Percentiles rank a stretch among this genome's conserved stretches.
Evolutionary conservation across 2,329 filamentous ascomycete species (phyloP).

Genomic region (Colletotrichum tropicale): DNA sequence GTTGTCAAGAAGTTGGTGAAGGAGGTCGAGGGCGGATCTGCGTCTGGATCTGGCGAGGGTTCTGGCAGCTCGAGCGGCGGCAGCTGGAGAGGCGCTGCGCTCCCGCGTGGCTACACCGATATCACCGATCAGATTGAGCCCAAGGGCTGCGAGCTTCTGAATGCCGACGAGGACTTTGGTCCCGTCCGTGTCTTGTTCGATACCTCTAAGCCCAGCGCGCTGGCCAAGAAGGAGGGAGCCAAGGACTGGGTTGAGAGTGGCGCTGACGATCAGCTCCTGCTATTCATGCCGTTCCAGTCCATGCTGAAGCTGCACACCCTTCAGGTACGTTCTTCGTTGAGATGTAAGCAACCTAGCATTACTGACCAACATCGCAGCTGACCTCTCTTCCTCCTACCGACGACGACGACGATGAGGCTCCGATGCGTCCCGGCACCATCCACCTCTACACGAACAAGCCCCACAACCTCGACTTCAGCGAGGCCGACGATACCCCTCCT

Average conservation of each 20-base stretch:
- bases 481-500: conserved; percentile 84
- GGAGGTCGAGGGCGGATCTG: conserved; percentile 55
- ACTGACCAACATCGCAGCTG: conserved; percentile 58
- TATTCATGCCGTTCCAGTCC: conserved; percentile 88
- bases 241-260: conserved; percentile 96
- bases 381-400: conserved; percentile 75
- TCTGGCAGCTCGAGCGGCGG: conserved; percentile 47
- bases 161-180: conserved; percentile 79
- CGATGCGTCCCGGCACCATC: conserved; percentile 82
- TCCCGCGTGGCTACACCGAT: conserved; percentile 83
- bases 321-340: conserved; percentile 51
- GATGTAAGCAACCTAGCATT: background rate
- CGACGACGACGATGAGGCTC: conserved; percentile 73
- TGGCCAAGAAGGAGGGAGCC: conserved; percentile 58
- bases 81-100: conserved; percentile 74
- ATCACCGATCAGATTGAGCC: conserved; percentile 83
- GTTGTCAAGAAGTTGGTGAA: conserved; percentile 73
- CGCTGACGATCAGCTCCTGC: conserved; percentile 94
- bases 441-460: conserved; percentile 88
- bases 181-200: conserved; percentile 77
- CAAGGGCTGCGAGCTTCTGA: conserved; percentile 83
- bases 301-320: conserved; percentile 88
- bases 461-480: conserved; percentile 92
- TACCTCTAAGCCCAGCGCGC: conserved; percentile 65
- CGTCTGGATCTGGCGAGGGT: conserved; percentile 41